Base-by-base conservation (phyloP, 768 basidiomycete genomes). In the Lyophyllum decastes region DNA sequence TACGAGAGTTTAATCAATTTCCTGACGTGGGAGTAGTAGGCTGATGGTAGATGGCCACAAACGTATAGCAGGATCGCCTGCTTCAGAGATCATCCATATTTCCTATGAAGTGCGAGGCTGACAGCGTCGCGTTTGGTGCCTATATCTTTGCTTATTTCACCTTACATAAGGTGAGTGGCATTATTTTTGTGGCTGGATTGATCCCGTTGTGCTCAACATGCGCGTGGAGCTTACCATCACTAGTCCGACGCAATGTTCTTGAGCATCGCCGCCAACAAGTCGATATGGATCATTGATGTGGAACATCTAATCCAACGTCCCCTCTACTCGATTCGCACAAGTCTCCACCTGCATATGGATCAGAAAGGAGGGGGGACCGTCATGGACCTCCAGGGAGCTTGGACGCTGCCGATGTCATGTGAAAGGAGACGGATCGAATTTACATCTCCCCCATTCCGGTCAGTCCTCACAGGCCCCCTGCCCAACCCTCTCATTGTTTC, bases 401-500 rank as follows among this genome's bases (percentile, higher is more conserved):
- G 45, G 69, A 41, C 38, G 63, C 34, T 68, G 64, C 10, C 66
- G 77, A 16, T n/a, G 68, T 0, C 72, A 72, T 5, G 58, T 11
- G 2, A 35, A 41, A 44, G 40, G 30, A 54, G 27, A 10, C 54
- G 16, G 58, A 68, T n/a, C 40, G 64, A 34, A 3, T 46, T 61
- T 24, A 48, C 19, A 5, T 70, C 73, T 19, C 61, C 61, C 8
- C 57, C 66, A 0, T 62, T 70, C 9, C 54, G 60, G 21, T 64
- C 62, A n/a, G 62, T 71, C 35, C 54, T 67, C 33, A 61, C 61
- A 25, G 59, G 55, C 7, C 68, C 72, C 10, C 73, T 84, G 50
- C 57, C 77, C 49, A 64, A 82, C 41, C 72, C 79, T 19, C 64
- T 80, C 22, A 57, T 64, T 49, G 68, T 40, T 60, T 65, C 5